Evolutionary conservation across 306 rosid genomes (phyloP).

Genomic region (Lablab purpureus): DNA sequence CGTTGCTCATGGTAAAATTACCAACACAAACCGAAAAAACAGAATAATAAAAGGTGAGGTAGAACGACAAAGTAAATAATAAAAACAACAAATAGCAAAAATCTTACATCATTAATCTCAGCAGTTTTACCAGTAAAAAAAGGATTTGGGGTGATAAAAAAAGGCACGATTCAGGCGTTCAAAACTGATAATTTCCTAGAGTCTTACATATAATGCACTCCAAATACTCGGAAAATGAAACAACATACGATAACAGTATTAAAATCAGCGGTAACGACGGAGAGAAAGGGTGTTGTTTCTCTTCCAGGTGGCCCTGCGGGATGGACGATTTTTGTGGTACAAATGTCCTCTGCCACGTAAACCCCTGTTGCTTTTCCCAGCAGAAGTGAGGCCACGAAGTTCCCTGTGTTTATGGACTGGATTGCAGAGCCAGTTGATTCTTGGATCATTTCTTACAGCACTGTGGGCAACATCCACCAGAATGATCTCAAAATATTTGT

Average conservation of each 20-base stretch:
- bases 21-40: not conserved
- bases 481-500: conserved; percentile 79
- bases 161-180: not conserved
- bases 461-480: conserved; percentile 81
- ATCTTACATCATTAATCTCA: not conserved
- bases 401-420: conserved; percentile 92
- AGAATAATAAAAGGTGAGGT: not conserved
- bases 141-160: not conserved
- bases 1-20: not conserved
- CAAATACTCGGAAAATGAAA: conserved; percentile 35
- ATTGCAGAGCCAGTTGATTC: conserved; percentile 81
- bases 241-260: not conserved
- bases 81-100: not conserved
- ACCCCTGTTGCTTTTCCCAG: conserved; percentile 83
- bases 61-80: not conserved
- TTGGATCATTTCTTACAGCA: conserved; percentile 80
- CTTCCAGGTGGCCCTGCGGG: conserved; percentile 95
- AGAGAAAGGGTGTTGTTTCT: conserved; percentile 85
- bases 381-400: conserved; percentile 82
- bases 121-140: not conserved
- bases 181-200: conserved; percentile 37
- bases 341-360: conserved; percentile 79
- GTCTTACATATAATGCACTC: conserved; percentile 28
- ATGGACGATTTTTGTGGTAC: conserved; percentile 75
- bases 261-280: conserved; percentile 72